Evolutionary conservation across 2,329 filamentous ascomycete species (phyloP), one percentile per base, ranked within the genome.

Genomic region (Onygena corvina): DNA sequence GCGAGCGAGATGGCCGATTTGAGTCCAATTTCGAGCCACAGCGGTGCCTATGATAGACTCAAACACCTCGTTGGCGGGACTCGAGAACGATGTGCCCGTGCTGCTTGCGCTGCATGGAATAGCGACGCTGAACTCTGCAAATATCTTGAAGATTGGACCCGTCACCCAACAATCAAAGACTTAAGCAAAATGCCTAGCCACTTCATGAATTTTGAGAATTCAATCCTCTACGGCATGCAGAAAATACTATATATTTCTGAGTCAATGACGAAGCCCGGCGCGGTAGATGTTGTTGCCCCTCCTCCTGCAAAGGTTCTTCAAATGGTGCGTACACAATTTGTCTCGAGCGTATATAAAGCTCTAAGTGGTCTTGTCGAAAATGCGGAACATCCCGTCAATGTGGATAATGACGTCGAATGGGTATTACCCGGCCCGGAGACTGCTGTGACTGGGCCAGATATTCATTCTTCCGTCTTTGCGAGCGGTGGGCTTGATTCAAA

Each of bases 351-450:
- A 36, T 96, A 96, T 67, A 94, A 94, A 64, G 87, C 87, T 4
- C 70, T 98, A 31, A 93, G 86, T 59, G 92, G 90, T 18, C 90
- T 98, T 80, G 88, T 98, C 1, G 92, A 96, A 67, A 96, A 94
- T 65, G 90, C 92, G 2, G 88, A 96, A 67, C 80, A 80, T 50
- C 76, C 81, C 11, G 78, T 81, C 57, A 80, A 79, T 57, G 70
- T 77, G 0, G 80, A 83, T 40, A 69, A 70, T 18, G 70, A 71
- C 6, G 72, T 72, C 50, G 72, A 75, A 50, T 71, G 73, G 60
- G 73, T 75, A 50, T 65, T 75, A 29, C 72, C 77, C 54, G 60
- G 60, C 3, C 61, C 65, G 12, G 57, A 59, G 29, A 56, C 57
- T 48, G 46, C 59, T 38, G 58, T 57, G 21, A 60, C 60, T 31